Base-by-base conservation (phyloP, 371 early-diverging fungal species). In the Batrachochytrium dendrobatidis region DNA sequence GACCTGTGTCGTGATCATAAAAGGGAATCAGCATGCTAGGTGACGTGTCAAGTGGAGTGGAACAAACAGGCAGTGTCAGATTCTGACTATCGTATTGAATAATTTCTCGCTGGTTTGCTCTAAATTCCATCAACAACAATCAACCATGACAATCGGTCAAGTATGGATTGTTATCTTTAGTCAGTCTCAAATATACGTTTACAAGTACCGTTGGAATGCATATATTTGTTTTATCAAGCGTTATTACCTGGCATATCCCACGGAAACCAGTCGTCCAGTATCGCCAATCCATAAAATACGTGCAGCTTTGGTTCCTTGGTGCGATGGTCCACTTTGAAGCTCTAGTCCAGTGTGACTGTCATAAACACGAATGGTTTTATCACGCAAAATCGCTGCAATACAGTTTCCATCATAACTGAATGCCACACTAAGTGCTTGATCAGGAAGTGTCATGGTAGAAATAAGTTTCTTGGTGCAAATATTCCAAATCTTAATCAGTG, bases 191-290 rank as follows among this genome's bases (percentile, higher is more conserved):
- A n/a, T n/a, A n/a, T n/a, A n/a, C n/a, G n/a, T n/a, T 25, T 46
- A 46, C 12, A 15, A 46, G 34, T 10, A 28, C 22, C 15, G 43
- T 29, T 39, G 39, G 26, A 25, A 24, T 25, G 33, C 22, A 39
- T 22, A 39, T 17, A 45, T 3, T 26, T n/a, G 18, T 33, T 5
- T 33, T 22, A 35, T 31, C 31, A 53, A 18, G 30, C 69, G 53
- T n/a, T n/a, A n/a, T n/a, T 55, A 80, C 81, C 64, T 63, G 8
- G 84, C 88, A 70, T 90, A 90, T 0, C 91, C 91, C 58, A 87
- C 81, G 28, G 86, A 80, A 1, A 79, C 77, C 33, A 91, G 61
- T 12, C 65, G 55, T 1, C 72, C 73, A 3, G 60, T 62, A 2
- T 72, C 72, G 26, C 75, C 80, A 4, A 89, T 57, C 89, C 89